A percentile compares a stretch with the other conserved stretches of the same genome.
Evolutionary conservation across 2,329 filamentous ascomycete genomes (phyloP).

Genomic region (Allantophomopsis lycopodina): DNA sequence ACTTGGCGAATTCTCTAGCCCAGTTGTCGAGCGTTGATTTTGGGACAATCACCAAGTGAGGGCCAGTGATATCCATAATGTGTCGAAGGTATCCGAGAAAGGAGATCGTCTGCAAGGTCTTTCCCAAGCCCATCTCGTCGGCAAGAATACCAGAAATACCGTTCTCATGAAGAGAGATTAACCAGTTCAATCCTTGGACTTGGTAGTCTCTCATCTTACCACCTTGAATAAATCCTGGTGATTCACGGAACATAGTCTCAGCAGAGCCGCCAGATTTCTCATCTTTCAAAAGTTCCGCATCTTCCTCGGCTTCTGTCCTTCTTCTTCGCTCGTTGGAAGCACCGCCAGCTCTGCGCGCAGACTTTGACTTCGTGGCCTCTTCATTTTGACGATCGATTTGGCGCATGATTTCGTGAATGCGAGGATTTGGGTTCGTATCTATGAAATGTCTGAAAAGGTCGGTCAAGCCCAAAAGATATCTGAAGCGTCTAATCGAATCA

Average conservation of each 20-base stretch:
- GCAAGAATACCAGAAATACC: conserved; percentile 96
- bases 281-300: conserved; percentile 76
- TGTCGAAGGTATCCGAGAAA: conserved; percentile 93
- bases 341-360: conserved; percentile 71
- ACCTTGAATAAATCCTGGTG: conserved; percentile 73
- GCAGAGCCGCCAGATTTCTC: conserved; percentile 79
- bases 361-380: conserved; percentile 57
- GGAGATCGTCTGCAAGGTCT: conserved; percentile 93
- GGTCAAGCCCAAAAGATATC: conserved; percentile 86
- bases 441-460: conserved; percentile 99
- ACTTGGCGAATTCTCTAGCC: conserved; percentile 85
- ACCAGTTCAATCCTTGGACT: conserved; percentile 89
- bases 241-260: conserved; percentile 87
- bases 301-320: conserved; percentile 93
- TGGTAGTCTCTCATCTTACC: conserved; percentile 95
- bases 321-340: conserved; percentile 66
- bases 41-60: conserved; percentile 82
- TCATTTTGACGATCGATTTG: conserved; percentile 91
- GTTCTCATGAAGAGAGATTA: conserved; percentile 95
- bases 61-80: conserved; percentile 76
- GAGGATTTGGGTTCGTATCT: conserved; percentile 90
- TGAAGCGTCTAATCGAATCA: conserved; percentile 86
- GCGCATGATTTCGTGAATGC: conserved; percentile 83
- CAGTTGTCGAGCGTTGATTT: conserved; percentile 98
- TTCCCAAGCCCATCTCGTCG: conserved; percentile 97